Base-by-base conservation (phyloP, 1,139 yeast genomes). In the Candida smagusa region DNA sequence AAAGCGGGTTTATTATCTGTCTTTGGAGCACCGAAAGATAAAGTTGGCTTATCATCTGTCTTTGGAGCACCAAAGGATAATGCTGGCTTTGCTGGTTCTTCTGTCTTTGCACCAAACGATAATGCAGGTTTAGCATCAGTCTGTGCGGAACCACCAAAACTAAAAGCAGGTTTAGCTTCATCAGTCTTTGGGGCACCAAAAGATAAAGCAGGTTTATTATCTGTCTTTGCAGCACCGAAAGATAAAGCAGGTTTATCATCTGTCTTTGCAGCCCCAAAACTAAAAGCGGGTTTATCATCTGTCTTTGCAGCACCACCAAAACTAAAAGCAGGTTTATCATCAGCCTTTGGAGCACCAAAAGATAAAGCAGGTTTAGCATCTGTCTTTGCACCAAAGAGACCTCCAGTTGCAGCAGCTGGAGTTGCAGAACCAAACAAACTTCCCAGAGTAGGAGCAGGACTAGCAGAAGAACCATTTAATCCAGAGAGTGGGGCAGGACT, bases 331-430 rank as follows among this genome's bases (percentile, higher is more conserved):
- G 26, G 26, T 7, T 38, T 33, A n/a, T 35, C 43, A 9, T 36
- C 41, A 13, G 37, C 12, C 30, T 41, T 44, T 11, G 47, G 5
- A 16, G 19, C 53, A 7, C 56, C 61, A 33, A 53, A 48, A 2
- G 49, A 41, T 24, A 45, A 40, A 3, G 50, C 46, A 28, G 49
- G 45, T 28, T 31, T 44, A 12, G 27, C 35, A 31, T 8, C 42
- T 27, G 58, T 50, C 9, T 52, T 48, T 6, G 49, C 42, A 7
- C 55, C 59, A 37, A 53, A 52, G 6, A 41, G 39, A 11, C 52
- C 49, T 11, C 49, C 41, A 7, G 50, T 43, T 32, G 19, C 26
- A 7, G 16, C 32, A 13, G 33, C 16, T 23, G 35, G 31, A 11
- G 33, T 22, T 30, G 39, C 13, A 28, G 30, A 21, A 58, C 33